Base-by-base conservation (phyloP, 108 stramenopile species). In the Cyclostephanos invisitatus region DNA sequence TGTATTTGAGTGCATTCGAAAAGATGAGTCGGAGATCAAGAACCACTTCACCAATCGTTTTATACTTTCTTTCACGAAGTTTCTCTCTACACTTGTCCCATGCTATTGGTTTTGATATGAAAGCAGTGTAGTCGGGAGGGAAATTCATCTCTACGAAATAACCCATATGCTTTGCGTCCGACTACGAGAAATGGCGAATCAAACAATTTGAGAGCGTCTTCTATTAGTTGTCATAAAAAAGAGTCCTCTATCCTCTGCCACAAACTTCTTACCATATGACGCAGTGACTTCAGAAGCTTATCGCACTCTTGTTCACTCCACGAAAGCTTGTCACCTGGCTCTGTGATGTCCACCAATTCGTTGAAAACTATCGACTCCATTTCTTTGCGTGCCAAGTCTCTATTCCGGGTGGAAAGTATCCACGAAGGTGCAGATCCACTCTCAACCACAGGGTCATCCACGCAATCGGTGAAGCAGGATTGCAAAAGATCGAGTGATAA, bases 1-100 rank as follows among this genome's bases (percentile, higher is more conserved):
- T 94, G 81, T 94, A 94, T 47, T 90, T 91, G n/a, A 91, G 61
- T 25, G 93, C 93, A 60, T 94, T 94, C 15, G 86, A 75, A 63
- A 94, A 94, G 49, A 94, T 94, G 25, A 94, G 78, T 5, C 93
- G 73, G 65, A 94, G 64, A 78, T 94, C 93, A 6, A 74, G 80
- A 64, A 91, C 86, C 25, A 89, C 57, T 47, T 87, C 85, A 25
- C 85, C 82, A 47, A 91, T 85, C 35, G 70, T 89, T 53, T 86
- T 74, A 51, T 94, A 94, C 22, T 84, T 77, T 18, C 90, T 74
- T 42, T 90, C 86, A 62, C 80, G 79, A 5, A 94, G 81, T 27
- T 74, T 87, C 20, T 87, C 71, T n/a, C 89, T 65, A 27, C 86
- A 86, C 18, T 64, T 62, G 27, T 89, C 89, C 90, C 90, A 94